Base-by-base conservation (phyloP, 257 asterid species). In the Phtheirospermum japonicum region DNA sequence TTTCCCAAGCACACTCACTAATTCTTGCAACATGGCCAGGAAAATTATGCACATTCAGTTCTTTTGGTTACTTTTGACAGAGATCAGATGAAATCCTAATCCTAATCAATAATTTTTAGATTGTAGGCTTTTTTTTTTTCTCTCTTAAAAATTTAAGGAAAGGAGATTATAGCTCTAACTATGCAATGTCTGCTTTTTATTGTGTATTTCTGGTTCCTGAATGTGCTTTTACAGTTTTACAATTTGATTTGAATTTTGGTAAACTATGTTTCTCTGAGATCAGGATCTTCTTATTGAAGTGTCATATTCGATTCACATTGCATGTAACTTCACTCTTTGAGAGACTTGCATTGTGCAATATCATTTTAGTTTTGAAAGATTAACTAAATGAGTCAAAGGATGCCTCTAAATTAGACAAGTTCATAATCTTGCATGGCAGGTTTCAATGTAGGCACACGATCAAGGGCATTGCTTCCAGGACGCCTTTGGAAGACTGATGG, bases 401-500 rank as follows among this genome's bases (percentile, higher is more conserved):
- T 8, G 18, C 10, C 19, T 45, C n/a, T 51, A 19, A 51, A 51
- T 51, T 33, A 31, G 33, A 23, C 2, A 43, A 66, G 67, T 66
- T 69, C 33, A 51, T 26, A 42, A 42, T 42, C 11, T 65, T 30
- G 11, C 20, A 9, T 69, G 65, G 55, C 70, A 90, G 98, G 98
- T 92, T 89, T 69, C 95, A 84, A 49, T 89, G 99, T 70, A 85
- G 86, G 70, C 94, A 92, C 69, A 70, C 75, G 18, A 83, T 92
- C 75, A 89, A 85, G 79, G 97, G 99, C 65, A 56, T 92, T 64
- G 76, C 87, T 70, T 78, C 71, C 34, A 55, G 67, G 57, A 63
- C 68, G 4, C 75, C 81, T 51, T 68, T 64, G 9, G 95, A 88
- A 70, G 98, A 86, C 60, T 87, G 85, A 85, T 39, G 49, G 36